A percentile compares a stretch with the other conserved stretches of the same genome.
Conservation (phyloP, 73 alveolate species). For the Paraurostyla sp. region DNA sequence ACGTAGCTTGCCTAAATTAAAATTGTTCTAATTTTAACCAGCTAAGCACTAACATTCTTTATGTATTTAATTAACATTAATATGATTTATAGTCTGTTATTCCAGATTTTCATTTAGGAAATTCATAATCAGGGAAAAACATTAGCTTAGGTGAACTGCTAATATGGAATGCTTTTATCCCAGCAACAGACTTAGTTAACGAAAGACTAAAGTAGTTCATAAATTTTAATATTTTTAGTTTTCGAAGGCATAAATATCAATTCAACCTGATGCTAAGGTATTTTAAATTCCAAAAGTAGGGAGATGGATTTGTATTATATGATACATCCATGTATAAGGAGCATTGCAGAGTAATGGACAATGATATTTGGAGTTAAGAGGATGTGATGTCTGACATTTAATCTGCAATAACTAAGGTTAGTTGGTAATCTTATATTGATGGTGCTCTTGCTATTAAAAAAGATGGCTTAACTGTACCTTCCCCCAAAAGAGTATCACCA, state of each 20-base stretch:
- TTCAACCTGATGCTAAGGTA: background rate
- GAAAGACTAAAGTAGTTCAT: background rate
- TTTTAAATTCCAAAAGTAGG: background rate
- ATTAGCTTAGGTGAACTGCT: background rate
- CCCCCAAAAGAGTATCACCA: slow-evolving; percentile 22
- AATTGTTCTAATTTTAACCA: background rate
- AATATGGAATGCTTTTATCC: background rate
- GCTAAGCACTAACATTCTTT: background rate
- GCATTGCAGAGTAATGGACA: slow-evolving; percentile 17
- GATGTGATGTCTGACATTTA: background rate
- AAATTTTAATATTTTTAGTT: background rate
- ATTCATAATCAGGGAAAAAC: background rate
- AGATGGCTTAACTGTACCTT: background rate
- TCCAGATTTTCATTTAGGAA: background rate
- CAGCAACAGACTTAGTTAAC: background rate
- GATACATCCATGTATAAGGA: slow-evolving; percentile 20
- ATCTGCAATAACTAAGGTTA: background rate
- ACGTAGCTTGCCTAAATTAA: too few relatives aligned
- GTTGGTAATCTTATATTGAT: background rate
- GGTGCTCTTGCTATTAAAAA: background rate
- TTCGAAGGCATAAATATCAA: background rate
- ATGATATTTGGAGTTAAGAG: background rate
- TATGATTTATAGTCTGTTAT: background rate
- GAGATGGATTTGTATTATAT: background rate
- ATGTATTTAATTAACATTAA: too few relatives aligned